Conservation (phyloP, 2,329 filamentous ascomycete species). For the Claviceps sp. region DNA sequence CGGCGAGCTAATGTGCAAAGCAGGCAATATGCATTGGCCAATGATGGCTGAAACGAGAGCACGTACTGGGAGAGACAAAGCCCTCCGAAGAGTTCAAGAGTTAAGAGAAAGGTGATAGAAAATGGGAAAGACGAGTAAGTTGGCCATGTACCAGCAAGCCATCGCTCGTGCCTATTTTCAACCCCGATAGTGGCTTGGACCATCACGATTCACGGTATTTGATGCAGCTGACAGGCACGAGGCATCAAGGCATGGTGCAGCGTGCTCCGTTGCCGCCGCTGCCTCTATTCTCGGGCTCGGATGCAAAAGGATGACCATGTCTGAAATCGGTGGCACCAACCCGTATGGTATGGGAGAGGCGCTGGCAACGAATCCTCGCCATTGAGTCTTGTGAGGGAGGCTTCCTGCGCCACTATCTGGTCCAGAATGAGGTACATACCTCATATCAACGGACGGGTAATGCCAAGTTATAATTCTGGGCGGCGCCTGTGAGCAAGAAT, state of each 20-base stretch:
- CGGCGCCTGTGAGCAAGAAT: background rate
- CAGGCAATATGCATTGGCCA: background rate
- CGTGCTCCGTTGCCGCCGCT: background rate
- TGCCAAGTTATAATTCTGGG: background rate
- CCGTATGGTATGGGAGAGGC: no score
- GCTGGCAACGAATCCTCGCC: no score
- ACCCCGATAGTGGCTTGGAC: background rate
- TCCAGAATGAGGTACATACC: background rate
- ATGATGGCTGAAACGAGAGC: background rate
- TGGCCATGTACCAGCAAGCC: background rate
- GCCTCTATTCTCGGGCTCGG: background rate
- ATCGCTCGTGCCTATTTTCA: background rate
- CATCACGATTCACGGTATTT: background rate
- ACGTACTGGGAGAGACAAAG: no score
- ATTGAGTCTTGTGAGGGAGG: no score
- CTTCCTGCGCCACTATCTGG: no score
- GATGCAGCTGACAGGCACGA: background rate
- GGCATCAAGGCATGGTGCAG: background rate
- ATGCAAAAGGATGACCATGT: no score
- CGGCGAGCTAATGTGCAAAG: background rate
- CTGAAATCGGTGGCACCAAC: no score
- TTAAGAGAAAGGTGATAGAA: background rate
- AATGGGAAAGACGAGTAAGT: background rate
- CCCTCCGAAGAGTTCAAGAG: no score
- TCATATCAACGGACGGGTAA: background rate